These are phyloP conservation scores for Botrytis byssoidea DNA, from an alignment of 2,329 filamentous ascomycete species.

Conservation along the genomic window DNA sequence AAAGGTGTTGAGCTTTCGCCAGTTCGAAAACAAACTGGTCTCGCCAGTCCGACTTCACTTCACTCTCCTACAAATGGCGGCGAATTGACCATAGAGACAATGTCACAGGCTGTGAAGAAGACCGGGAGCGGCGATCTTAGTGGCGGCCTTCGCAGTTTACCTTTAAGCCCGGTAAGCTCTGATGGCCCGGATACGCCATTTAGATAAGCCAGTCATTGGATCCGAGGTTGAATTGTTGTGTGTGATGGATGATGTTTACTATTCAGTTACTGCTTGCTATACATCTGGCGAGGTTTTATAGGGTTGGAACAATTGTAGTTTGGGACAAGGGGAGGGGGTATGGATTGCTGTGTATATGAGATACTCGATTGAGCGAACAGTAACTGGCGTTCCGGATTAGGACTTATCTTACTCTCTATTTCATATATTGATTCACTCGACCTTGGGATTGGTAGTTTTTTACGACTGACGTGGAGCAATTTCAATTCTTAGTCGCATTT, in stretches of 20 bases:
- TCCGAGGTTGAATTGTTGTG: slow-evolving; percentile 8
- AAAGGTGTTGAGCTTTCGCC: slow-evolving; percentile 74
- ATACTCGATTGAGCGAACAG: slow-evolving; percentile 23
- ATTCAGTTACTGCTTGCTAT: slow-evolving; percentile 28
- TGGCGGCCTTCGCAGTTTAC: slow-evolving; percentile 52
- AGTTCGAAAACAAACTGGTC: slow-evolving; percentile 43
- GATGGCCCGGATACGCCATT: slow-evolving; percentile 35
- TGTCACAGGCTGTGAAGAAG: slow-evolving; percentile 83
- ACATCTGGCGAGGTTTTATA: slow-evolving; percentile 31
- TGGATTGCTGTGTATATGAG: slow-evolving; percentile 23
- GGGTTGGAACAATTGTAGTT: slow-evolving; percentile 22
- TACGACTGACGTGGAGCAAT: slow-evolving; percentile 9
- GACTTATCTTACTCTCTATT: slow-evolving; percentile 4
- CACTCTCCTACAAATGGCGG: slow-evolving; percentile 55
- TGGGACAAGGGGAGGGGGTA: slow-evolving; percentile 22
- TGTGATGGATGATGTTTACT: slow-evolving; percentile 6
- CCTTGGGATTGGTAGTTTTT: slow-evolving; percentile 13
- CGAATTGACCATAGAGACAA: slow-evolving; percentile 88
- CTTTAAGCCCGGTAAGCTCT: slow-evolving; percentile 56
- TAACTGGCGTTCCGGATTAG: slow-evolving; percentile 11
- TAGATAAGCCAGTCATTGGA: slow-evolving; percentile 25
- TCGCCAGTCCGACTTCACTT: slow-evolving; percentile 62
- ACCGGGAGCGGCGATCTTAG: slow-evolving; percentile 80
- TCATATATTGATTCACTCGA: not conserved
- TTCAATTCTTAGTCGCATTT: not conserved